These are phyloP conservation scores for Sporisorium exsertum DNA, from an alignment of 1,284 basidiomycete species.

Conservation along the genomic window DNA sequence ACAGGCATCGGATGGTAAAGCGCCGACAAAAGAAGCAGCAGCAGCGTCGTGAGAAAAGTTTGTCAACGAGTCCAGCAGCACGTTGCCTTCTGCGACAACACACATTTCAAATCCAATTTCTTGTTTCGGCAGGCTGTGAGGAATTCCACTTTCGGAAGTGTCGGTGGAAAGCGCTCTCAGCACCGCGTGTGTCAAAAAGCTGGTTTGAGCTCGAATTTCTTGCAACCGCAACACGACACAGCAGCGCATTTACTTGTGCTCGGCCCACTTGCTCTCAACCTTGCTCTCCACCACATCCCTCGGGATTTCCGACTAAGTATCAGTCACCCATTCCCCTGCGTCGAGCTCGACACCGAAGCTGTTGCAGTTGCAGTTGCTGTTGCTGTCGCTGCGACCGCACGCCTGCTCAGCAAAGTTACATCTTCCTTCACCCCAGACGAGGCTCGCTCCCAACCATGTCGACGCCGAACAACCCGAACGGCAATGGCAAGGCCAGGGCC, in stretches of 20 bases:
- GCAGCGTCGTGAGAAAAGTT: not conserved
- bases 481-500: slow-evolving; percentile 41
- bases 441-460: slow-evolving; percentile 21
- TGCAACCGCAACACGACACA: not conserved
- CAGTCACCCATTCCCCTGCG: not conserved
- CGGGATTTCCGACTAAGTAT: not conserved
- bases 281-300: not conserved
- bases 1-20: not conserved
- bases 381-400: not conserved
- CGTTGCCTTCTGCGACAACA: not conserved
- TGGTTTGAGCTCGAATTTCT: slow-evolving; percentile 7
- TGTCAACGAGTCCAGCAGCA: not conserved
- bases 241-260: not conserved
- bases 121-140: not conserved
- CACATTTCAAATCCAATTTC: not conserved
- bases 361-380: too few relatives aligned
- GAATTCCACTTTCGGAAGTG: slow-evolving; percentile 24
- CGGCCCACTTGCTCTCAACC: not conserved
- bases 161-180: slow-evolving; percentile 3
- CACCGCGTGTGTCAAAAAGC: not conserved
- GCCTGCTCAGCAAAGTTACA: not conserved
- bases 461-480: slow-evolving; percentile 34
- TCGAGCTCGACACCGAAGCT: slow-evolving; percentile 1
- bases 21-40: not conserved
- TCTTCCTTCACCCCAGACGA: not conserved